Evolutionary conservation across 371 early-diverging fungal species (phyloP).

Genomic region (Mortierella sp.): DNA sequence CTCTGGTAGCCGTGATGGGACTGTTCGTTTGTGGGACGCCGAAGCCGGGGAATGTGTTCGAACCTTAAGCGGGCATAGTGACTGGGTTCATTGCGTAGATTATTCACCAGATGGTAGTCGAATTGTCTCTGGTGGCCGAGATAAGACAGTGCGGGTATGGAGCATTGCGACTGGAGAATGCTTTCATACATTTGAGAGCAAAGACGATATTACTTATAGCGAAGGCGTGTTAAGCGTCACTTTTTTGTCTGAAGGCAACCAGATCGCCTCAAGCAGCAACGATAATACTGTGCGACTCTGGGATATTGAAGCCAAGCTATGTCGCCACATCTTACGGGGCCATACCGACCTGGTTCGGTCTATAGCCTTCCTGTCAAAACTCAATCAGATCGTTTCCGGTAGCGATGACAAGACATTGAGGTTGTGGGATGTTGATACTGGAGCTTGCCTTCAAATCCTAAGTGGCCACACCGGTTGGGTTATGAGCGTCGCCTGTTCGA

Average conservation of each 20-base stretch:
- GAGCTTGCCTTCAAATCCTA: not conserved
- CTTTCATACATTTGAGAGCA: not conserved
- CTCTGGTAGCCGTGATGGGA: conserved; percentile 10
- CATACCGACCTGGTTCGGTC: not conserved
- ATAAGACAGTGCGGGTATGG: conserved; percentile 25
- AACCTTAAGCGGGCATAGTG: not conserved
- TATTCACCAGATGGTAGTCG: conserved; percentile 9
- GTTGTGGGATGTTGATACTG: not conserved
- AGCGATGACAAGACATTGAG: conserved; percentile 2
- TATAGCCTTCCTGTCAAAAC: not conserved
- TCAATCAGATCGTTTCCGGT: conserved; percentile 5
- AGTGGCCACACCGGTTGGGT: not conserved
- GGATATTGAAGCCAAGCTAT: not conserved
- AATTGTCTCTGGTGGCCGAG: conserved; percentile 11
- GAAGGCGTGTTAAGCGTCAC: not conserved
- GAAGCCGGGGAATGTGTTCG: not conserved
- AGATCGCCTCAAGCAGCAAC: conserved; percentile 9
- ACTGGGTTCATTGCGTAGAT: not conserved
- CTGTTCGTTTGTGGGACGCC: conserved; percentile 14
- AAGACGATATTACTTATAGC: too few relatives aligned
- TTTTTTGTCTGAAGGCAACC: not conserved
- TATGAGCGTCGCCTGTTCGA: not conserved
- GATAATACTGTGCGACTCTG: conserved; percentile 3
- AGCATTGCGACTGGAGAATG: not conserved
- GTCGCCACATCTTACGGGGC: not conserved